Evolutionary conservation across 768 basidiomycete species (phyloP).

Genomic region (Termitomyces sp.): DNA sequence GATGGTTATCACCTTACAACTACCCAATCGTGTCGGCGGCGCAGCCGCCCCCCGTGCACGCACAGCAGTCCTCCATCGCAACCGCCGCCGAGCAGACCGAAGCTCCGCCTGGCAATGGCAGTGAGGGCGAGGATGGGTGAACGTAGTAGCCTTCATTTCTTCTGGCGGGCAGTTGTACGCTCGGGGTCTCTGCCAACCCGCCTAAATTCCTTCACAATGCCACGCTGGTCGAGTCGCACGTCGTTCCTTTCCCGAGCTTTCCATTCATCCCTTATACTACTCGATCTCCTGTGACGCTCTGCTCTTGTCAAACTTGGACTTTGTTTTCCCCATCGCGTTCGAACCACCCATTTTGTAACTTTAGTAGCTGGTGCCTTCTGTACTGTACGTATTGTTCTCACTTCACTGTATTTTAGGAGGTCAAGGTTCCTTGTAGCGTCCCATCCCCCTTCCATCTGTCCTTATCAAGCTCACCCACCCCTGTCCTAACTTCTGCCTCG

Average conservation of each 20-base stretch:
- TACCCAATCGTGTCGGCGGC: conserved; percentile 4
- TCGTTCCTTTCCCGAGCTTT: conserved; percentile 11
- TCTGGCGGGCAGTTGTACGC: conserved; percentile 15
- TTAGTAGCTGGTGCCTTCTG: conserved; percentile 1
- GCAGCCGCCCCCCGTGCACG: neutral
- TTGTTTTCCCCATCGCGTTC: conserved; percentile 3
- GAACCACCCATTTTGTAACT: conserved; percentile 4
- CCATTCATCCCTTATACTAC: neutral
- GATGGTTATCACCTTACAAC: conserved; percentile 3
- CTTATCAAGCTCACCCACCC: neutral
- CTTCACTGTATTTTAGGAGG: conserved; percentile 13
- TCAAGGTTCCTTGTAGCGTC: neutral
- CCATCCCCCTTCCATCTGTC: neutral
- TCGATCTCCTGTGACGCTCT: conserved; percentile 5
- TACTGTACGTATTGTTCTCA: conserved; percentile 6
- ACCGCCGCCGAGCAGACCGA: neutral
- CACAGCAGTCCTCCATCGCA: conserved; percentile 17
- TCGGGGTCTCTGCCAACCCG: conserved; percentile 17
- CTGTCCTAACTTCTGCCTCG: neutral
- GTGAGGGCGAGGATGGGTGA: conserved; percentile 5
- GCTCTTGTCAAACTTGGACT: neutral
- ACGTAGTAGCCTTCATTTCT: neutral
- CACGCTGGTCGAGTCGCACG: conserved; percentile 2
- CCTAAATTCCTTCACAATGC: conserved; percentile 8
- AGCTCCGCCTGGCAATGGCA: neutral